Conservation (phyloP, 768 basidiomycete species). For the Collybia mongolica region DNA sequence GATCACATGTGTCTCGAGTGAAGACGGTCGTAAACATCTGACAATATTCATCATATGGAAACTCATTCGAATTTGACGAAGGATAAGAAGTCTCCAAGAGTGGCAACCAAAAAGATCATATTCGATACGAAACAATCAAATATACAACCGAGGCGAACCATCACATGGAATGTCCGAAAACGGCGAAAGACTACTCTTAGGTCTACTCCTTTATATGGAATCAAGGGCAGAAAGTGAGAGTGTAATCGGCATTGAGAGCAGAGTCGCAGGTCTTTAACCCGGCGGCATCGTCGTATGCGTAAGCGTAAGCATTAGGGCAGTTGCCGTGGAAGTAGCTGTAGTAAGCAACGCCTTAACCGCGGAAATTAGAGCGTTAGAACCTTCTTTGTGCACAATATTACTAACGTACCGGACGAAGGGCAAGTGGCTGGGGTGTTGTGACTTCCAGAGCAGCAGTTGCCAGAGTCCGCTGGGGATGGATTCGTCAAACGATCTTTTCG, state of each 20-base stretch:
- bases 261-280: conserved; percentile 39
- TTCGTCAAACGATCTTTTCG: background rate
- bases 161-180: no score
- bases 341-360: conserved; percentile 18
- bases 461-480: conserved; percentile 23
- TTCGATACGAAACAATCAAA: no score
- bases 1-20: no score
- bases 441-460: conserved; percentile 35
- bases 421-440: conserved; percentile 33
- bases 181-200: no score
- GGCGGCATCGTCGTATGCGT: conserved; percentile 45
- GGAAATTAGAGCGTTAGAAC: background rate
- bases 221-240: conserved; percentile 28
- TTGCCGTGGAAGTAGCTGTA: conserved; percentile 25
- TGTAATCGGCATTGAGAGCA: conserved; percentile 25
- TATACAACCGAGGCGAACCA: no score
- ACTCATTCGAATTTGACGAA: no score
- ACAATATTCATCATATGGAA: no score
- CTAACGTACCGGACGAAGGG: conserved; percentile 26
- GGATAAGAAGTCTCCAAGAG: no score
- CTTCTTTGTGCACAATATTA: conserved; percentile 6
- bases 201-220: background rate
- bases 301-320: conserved; percentile 36
- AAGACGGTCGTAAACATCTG: no score
- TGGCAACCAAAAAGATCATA: no score